These are phyloP conservation scores for Agastache rugosa DNA, from an alignment of 257 asterid genomes.

Conservation along the genomic window DNA sequence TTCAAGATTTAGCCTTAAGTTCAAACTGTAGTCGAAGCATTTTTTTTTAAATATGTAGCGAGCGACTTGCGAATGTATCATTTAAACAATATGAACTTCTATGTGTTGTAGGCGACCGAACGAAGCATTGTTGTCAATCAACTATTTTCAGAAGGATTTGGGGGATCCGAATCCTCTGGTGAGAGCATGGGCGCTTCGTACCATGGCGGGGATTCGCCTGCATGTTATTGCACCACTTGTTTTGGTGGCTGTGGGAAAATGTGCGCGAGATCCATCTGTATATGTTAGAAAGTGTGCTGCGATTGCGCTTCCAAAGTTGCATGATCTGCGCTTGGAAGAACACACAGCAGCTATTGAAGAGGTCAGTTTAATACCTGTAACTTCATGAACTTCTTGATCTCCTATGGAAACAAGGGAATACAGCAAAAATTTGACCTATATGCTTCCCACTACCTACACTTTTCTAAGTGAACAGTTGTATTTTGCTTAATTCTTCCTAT, in stretches of 20 bases:
- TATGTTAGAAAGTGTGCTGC: conserved; percentile 98
- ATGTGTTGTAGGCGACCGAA: conserved; percentile 74
- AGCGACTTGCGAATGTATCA: not conserved
- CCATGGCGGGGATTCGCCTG: conserved; percentile 98
- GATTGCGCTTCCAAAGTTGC: conserved; percentile 87
- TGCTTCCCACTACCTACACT: conserved; percentile 17
- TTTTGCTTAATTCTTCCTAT: conserved; percentile 8
- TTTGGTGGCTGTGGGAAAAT: conserved; percentile 80
- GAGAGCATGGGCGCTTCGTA: conserved; percentile 94
- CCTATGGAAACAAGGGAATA: conserved; percentile 4
- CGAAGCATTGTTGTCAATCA: conserved; percentile 88
- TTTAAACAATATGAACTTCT: conserved; percentile 9
- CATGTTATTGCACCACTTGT: conserved; percentile 87
- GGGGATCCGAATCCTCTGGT: conserved; percentile 94
- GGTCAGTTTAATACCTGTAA: conserved; percentile 54
- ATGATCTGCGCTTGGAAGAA: conserved; percentile 91
- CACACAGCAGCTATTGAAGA: conserved; percentile 71
- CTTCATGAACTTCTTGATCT: conserved; percentile 1
- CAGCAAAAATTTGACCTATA: conserved; percentile 7
- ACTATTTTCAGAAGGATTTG: conserved; percentile 94
- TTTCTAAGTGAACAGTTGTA: not conserved
- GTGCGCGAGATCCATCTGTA: conserved; percentile 96
- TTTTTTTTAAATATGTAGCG: not conserved
- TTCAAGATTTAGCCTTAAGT: conserved; percentile 10
- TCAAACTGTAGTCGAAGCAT: conserved; percentile 14